Base-by-base conservation (phyloP, 2,329 filamentous ascomycete species). In the Fusarium tricinctum region DNA sequence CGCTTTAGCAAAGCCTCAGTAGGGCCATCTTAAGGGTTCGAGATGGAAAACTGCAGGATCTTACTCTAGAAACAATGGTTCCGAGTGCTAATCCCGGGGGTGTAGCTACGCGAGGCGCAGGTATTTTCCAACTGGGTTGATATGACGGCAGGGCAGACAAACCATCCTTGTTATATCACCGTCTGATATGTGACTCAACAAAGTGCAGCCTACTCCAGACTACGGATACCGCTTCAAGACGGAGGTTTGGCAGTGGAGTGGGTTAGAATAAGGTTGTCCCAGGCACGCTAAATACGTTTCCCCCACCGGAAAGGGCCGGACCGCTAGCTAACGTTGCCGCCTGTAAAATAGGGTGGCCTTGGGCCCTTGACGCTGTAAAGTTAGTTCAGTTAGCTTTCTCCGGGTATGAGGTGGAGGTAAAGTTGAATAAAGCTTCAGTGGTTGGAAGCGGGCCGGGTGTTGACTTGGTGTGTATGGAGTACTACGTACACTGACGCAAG, bases 191-290 rank as follows among this genome's bases (percentile, higher is more conserved):
- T n/a, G 17, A 38, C 17, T 38, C 17, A 19, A 38, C 33, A 35
- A 35, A 35, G 33, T 15, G 33, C 33, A 30, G 10, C 28, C 10
- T 13, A 13, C 28, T 13, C 13, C 10, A 13, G 15, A 35, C 33
- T 5, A 35, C 26, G 26, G 33, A 9, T 17, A 9, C 9, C n/a
- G 17, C 35, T 20, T 58, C 19, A 19, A 35, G 45, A 19, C 20
- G n/a, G 32, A 26, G 45, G n/a, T 33, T 35, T 39, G 10, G 20
- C 7, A 28, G 44, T 30, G 23, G 35, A 32, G 33, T 35, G 53
- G 49, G 61, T 69, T 69, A n/a, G 61, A 58, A 69, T 69, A 69
- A 70, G 53, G 66, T 70, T 69, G 42, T 46, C 17, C 28, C 33
- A n/a, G 22, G 30, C n/a, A 56, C 66, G 66, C 66, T 70, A 69